Percentiles rank a stretch among this genome's conserved stretches.
These are phyloP conservation scores for Kingdonia uniflora DNA, from an alignment of 164 flowering plant genomes.

Conservation along the genomic window DNA sequence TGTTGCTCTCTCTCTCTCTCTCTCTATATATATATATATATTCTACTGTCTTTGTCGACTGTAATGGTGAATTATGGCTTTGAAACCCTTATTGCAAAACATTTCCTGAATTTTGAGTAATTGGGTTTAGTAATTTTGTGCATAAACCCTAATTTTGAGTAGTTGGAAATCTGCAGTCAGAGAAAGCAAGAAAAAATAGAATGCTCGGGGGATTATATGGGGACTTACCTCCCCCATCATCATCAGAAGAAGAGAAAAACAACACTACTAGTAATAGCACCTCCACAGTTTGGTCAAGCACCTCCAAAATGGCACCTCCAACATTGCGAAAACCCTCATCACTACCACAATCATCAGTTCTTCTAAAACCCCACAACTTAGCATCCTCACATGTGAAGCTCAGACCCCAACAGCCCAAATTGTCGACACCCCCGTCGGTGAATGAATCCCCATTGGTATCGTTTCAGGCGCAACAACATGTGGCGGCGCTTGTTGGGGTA, in stretches of 20 bases:
- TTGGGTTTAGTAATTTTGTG: too few relatives aligned
- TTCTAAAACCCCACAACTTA: conserved; percentile 41
- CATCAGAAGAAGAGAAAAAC: conserved; percentile 36
- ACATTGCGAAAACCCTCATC: conserved; percentile 72
- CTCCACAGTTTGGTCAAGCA: conserved; percentile 72
- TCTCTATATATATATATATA: too few relatives aligned
- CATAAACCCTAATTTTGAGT: too few relatives aligned
- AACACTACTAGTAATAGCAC: too few relatives aligned
- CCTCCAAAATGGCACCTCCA: conserved; percentile 83
- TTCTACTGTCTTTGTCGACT: too few relatives aligned
- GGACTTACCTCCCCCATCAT: conserved; percentile 79
- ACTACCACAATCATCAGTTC: conserved; percentile 11
- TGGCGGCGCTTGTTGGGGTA: conserved; percentile 74
- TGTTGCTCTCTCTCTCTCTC: too few relatives aligned
- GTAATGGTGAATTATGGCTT: too few relatives aligned
- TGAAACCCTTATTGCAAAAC: too few relatives aligned
- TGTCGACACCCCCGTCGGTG: conserved; percentile 10
- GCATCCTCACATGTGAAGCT: conserved; percentile 39
- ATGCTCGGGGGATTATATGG: conserved; percentile 96
- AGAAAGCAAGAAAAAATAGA: not conserved
- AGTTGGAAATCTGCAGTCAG: not conserved
- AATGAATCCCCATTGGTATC: conserved; percentile 2
- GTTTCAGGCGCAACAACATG: conserved; percentile 12
- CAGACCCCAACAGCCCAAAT: conserved; percentile 28
- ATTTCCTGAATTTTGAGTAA: too few relatives aligned